phyloP scores from a whole-genome alignment of 352 stramenopile genomes.

The Globisporangium spinosum region DNA sequence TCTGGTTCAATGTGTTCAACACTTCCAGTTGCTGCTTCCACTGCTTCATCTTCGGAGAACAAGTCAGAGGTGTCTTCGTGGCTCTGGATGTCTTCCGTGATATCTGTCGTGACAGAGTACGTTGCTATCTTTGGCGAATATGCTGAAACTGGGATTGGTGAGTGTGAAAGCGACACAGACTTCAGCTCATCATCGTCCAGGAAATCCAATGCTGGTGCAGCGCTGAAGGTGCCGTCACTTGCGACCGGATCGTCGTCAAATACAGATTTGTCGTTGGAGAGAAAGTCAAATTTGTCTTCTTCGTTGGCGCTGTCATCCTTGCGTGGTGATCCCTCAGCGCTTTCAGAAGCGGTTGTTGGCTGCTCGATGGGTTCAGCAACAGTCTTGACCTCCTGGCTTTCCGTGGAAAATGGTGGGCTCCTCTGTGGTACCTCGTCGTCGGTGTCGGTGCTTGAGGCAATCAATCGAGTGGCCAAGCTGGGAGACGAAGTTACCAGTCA shows the following conservation, averaged over 20 bases:
- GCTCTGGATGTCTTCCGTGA: constrained; percentile 49
- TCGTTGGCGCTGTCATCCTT: neutral
- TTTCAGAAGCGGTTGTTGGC: neutral
- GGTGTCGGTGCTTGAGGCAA: neutral
- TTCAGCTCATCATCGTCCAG: neutral
- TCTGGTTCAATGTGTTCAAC: neutral
- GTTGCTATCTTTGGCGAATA: constrained; percentile 8
- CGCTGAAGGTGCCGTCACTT: neutral
- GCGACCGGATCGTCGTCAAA: constrained; percentile 10
- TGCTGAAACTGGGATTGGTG: neutral
- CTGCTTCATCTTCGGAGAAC: neutral
- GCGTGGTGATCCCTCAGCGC: neutral
- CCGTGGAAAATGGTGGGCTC: neutral
- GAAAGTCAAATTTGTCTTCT: constrained; percentile 34
- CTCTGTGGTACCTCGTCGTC: neutral
- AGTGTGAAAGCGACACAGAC: neutral
- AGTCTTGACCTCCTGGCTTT: neutral
- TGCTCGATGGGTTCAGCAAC: neutral
- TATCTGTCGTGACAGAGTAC: constrained; percentile 30
- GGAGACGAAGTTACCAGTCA: neutral
- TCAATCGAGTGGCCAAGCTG: neutral
- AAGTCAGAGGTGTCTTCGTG: constrained; percentile 7
- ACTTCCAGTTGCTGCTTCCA: neutral
- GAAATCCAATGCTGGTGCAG: constrained; percentile 2
- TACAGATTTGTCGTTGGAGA: constrained; percentile 22